Percentiles rank a stretch among this genome's conserved stretches.
phyloP scores from a whole-genome alignment of 345 rosid species.

The Euphorbia peplus region DNA sequence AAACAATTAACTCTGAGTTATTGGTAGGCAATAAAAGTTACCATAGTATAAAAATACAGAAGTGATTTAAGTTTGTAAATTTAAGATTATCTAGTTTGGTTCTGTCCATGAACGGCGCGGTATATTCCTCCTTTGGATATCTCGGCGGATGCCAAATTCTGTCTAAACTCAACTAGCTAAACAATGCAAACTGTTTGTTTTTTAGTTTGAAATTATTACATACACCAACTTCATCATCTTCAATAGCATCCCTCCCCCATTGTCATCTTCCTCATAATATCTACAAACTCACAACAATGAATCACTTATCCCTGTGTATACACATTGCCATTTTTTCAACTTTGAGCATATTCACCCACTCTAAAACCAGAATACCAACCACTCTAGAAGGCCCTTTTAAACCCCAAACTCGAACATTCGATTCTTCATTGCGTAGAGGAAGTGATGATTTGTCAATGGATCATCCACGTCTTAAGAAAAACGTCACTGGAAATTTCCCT shows the following conservation, averaged over 20 bases:
- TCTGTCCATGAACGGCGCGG: no score
- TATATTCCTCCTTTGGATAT: no score
- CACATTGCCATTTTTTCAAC: slow-evolving; percentile 9
- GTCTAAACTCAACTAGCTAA: no score
- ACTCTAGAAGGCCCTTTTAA: slow-evolving; percentile 75
- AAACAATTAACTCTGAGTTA: no score
- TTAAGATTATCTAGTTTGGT: no score
- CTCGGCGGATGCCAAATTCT: no score
- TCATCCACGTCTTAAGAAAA: slow-evolving; percentile 63
- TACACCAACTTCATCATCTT: background rate
- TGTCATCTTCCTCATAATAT: background rate
- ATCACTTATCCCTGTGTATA: background rate
- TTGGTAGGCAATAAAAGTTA: no score
- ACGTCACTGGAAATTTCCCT: slow-evolving; percentile 48
- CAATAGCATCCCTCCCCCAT: background rate
- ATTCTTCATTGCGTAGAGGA: slow-evolving; percentile 69
- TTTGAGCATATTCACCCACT: slow-evolving; percentile 12
- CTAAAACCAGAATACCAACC: slow-evolving; percentile 41
- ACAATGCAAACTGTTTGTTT: no score
- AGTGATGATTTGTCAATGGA: slow-evolving; percentile 74
- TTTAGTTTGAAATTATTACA: background rate
- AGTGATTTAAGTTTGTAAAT: no score
- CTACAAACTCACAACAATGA: background rate
- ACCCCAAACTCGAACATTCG: slow-evolving; percentile 61
- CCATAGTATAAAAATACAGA: no score